phyloP scores from a whole-genome alignment of 2,329 filamentous ascomycete species.

The Alternaria ethzedia region DNA sequence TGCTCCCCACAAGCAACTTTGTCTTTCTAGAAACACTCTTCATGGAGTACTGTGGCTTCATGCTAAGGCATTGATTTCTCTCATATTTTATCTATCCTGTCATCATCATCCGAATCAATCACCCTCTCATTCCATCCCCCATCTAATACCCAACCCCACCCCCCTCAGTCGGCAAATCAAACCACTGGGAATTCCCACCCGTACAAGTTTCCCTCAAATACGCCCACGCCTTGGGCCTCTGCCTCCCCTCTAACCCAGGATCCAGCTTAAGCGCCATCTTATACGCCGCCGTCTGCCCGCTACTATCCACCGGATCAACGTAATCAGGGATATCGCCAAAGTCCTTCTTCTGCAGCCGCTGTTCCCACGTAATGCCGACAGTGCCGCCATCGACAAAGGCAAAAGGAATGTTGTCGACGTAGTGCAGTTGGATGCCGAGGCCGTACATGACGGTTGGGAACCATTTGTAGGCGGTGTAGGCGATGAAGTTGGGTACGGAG shows the following conservation, averaged over 20 bases:
- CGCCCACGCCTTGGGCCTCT: background rate
- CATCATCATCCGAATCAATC: background rate
- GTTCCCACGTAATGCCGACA: constrained; percentile 20
- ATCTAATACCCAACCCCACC: background rate
- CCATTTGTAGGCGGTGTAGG: constrained; percentile 14
- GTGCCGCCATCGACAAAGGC: background rate
- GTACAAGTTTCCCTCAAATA: background rate
- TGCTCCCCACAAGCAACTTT: background rate
- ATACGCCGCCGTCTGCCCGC: background rate
- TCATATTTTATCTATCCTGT: background rate
- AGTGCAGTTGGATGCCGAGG: constrained; percentile 22
- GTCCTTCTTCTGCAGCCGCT: constrained; percentile 26
- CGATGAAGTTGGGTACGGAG: constrained; percentile 4
- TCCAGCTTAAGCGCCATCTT: background rate
- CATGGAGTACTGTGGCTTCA: background rate
- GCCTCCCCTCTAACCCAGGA: background rate
- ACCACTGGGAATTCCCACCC: background rate
- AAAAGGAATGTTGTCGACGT: constrained; percentile 9
- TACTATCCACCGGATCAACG: background rate
- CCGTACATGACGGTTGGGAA: constrained; percentile 20
- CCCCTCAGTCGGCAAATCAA: background rate
- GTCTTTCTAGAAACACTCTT: background rate
- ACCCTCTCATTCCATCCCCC: background rate
- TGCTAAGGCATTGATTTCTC: background rate
- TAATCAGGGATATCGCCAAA: background rate